These are phyloP conservation scores for Peronosclerospora sorghi DNA, from an alignment of 352 stramenopile genomes.

Conservation along the genomic window DNA sequence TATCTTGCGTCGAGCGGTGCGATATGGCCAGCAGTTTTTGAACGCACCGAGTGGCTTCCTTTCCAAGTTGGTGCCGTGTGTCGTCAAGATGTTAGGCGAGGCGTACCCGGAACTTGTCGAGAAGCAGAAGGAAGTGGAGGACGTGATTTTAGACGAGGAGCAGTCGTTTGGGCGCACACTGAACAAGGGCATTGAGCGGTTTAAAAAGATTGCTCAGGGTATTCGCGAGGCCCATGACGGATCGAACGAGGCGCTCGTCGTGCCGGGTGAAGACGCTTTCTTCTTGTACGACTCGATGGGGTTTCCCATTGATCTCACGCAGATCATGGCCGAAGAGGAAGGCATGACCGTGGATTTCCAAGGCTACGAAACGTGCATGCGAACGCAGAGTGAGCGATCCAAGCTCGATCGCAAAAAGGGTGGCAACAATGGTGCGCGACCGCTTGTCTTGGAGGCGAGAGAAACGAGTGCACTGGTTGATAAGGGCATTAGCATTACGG, in stretches of 20 bases:
- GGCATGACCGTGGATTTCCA: conserved; percentile 90
- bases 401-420: conserved; percentile 86
- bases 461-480: conserved; percentile 86
- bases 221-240: conserved; percentile 52
- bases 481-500: conserved; percentile 78
- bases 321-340: conserved; percentile 94
- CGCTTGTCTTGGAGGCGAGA: conserved; percentile 90
- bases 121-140: conserved; percentile 85
- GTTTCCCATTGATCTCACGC: conserved; percentile 98
- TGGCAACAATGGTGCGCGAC: conserved; percentile 48
- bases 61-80: conserved; percentile 86
- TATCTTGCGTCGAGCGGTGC: conserved; percentile 94
- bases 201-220: conserved; percentile 80
- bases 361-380: conserved; percentile 92
- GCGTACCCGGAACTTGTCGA: conserved; percentile 92
- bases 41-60: conserved; percentile 93
- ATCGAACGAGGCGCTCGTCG: conserved; percentile 52
- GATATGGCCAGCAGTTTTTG: conserved; percentile 97
- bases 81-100: conserved; percentile 90
- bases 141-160: conserved; percentile 96
- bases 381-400: conserved; percentile 74
- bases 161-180: conserved; percentile 90
- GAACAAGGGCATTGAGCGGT: conserved; percentile 88
- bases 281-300: conserved; percentile 99
- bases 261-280: conserved; percentile 93